phyloP scores from a whole-genome alignment of 2,329 filamentous ascomycete genomes.

The Pestalotiopsis sp. region DNA sequence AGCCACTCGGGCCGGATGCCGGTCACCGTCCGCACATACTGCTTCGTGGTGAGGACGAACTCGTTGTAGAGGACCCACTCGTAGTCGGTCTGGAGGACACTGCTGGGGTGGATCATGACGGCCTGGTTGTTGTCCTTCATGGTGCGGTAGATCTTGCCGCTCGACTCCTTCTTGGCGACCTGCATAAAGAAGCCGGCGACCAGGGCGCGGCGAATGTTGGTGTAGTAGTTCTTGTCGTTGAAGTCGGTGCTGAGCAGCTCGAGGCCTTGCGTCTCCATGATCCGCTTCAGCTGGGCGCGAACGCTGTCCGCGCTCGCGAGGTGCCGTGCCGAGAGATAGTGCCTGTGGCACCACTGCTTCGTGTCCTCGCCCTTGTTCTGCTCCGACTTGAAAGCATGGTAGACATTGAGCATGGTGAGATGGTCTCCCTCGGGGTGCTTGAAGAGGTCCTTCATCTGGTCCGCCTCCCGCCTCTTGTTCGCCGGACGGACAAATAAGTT shows the following conservation, averaged over 20 bases:
- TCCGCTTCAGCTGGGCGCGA: conserved; percentile 85
- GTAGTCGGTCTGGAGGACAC: conserved; percentile 82
- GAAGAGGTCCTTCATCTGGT: conserved; percentile 96
- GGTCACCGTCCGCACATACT: conserved; percentile 95
- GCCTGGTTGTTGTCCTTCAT: conserved; percentile 97
- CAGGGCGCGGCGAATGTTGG: conserved; percentile 90
- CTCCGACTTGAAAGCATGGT: conserved; percentile 91
- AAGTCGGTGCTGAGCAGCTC: conserved; percentile 89
- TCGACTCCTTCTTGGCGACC: conserved; percentile 89
- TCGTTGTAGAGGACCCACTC: conserved; percentile 99
- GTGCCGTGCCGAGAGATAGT: conserved; percentile 88
- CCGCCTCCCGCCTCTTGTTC: conserved; percentile 82
- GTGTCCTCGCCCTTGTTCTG: conserved; percentile 67
- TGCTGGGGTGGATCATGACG: conserved; percentile 91
- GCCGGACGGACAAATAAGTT: conserved; percentile 91
- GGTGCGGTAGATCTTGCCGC: conserved; percentile 88
- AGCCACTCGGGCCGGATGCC: conserved; percentile 94
- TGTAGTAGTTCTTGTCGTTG: conserved; percentile 96
- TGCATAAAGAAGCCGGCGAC: conserved; percentile 99
- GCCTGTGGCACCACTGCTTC: conserved; percentile 95
- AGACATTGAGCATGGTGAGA: conserved; percentile 93
- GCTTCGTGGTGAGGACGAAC: conserved; percentile 96
- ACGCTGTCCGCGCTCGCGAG: conserved; percentile 94
- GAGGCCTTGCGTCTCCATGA: conserved; percentile 92
- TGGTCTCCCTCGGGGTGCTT: conserved; percentile 94